These are phyloP conservation scores for Ustilaginoidea virens DNA, from an alignment of 2,329 filamentous ascomycete species.

Conservation along the genomic window DNA sequence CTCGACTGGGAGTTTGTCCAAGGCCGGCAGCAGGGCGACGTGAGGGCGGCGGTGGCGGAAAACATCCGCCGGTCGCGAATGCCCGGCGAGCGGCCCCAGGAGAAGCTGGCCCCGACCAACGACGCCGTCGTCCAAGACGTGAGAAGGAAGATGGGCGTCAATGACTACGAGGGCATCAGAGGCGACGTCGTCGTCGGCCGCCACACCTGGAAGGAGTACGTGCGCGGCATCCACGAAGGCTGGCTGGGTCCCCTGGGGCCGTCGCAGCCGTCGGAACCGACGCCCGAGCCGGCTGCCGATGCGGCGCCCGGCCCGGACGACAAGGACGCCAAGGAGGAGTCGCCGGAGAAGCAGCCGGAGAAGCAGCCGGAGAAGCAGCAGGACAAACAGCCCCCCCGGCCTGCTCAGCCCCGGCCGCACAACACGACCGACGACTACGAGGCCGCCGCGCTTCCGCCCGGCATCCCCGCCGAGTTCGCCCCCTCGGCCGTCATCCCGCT, in stretches of 20 bases:
- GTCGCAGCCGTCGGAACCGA: constrained; percentile 25
- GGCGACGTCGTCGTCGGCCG: constrained; percentile 84
- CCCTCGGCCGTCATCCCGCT: constrained; percentile 60
- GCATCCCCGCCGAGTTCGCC: constrained; percentile 55
- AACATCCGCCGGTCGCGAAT: constrained; percentile 60
- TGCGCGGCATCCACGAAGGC: constrained; percentile 84
- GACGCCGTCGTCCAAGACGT: constrained; percentile 45
- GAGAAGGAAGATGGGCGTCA: constrained; percentile 50
- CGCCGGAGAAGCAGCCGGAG: constrained; percentile 12
- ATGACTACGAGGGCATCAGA: constrained; percentile 54
- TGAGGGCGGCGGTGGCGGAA: constrained; percentile 75
- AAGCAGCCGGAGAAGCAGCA: constrained; percentile 22
- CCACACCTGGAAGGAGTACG: constrained; percentile 95
- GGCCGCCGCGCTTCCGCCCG: constrained; percentile 44
- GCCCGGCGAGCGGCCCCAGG: constrained; percentile 36
- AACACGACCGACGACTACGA: constrained; percentile 60
- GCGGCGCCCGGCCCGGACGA: constrained; percentile 9
- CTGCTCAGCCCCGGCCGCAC: constrained; percentile 54
- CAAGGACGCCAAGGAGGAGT: constrained; percentile 9
- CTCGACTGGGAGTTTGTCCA: constrained; percentile 95
- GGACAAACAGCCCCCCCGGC: constrained; percentile 37
- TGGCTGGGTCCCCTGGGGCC: constrained; percentile 77
- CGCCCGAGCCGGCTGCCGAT: constrained; percentile 10
- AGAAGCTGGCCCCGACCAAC: constrained; percentile 29
- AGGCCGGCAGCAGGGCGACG: constrained; percentile 81